phyloP scores from a whole-genome alignment of 108 stramenopile species.

The Discostella pseudostelligera region DNA sequence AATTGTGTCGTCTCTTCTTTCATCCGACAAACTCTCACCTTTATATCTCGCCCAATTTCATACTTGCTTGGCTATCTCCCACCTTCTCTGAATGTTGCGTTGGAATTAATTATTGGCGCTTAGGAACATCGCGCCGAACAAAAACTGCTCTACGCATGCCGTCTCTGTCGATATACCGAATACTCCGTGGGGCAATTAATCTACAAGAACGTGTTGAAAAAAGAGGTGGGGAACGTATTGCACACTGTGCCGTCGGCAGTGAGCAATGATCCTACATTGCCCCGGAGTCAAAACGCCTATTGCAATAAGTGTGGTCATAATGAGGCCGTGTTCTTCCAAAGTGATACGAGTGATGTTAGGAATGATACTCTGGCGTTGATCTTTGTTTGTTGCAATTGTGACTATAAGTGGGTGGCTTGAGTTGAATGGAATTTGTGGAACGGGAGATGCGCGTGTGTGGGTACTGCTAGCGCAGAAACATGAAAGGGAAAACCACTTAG shows the following conservation, averaged over 20 bases:
- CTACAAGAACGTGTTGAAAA: slow-evolving; percentile 79
- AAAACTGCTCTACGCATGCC: slow-evolving; percentile 74
- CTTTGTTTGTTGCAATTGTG: slow-evolving; percentile 92
- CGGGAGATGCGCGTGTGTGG: neutral
- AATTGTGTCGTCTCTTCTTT: too few species aligned
- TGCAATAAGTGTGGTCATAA: slow-evolving; percentile 86
- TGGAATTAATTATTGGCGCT: too few species aligned
- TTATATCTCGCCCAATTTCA: too few species aligned
- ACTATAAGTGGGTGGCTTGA: slow-evolving; percentile 79
- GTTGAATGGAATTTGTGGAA: neutral
- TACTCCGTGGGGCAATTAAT: slow-evolving; percentile 62
- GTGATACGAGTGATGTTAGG: slow-evolving; percentile 67
- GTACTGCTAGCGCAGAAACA: too few species aligned
- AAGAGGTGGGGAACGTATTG: slow-evolving; percentile 83
- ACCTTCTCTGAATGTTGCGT: too few species aligned
- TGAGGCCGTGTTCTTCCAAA: slow-evolving; percentile 90
- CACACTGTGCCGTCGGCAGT: slow-evolving; percentile 82
- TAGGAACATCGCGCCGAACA: slow-evolving; percentile 79
- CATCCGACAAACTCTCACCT: too few species aligned
- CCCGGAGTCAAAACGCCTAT: slow-evolving; percentile 74
- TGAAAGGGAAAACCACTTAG: too few species aligned
- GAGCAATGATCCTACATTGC: slow-evolving; percentile 87
- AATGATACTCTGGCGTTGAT: slow-evolving; percentile 85
- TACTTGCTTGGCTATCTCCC: too few species aligned
- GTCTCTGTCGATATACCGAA: slow-evolving; percentile 83